phyloP scores from a whole-genome alignment of 495 filamentous ascomycete genomes.

The Penicillium parvum region DNA sequence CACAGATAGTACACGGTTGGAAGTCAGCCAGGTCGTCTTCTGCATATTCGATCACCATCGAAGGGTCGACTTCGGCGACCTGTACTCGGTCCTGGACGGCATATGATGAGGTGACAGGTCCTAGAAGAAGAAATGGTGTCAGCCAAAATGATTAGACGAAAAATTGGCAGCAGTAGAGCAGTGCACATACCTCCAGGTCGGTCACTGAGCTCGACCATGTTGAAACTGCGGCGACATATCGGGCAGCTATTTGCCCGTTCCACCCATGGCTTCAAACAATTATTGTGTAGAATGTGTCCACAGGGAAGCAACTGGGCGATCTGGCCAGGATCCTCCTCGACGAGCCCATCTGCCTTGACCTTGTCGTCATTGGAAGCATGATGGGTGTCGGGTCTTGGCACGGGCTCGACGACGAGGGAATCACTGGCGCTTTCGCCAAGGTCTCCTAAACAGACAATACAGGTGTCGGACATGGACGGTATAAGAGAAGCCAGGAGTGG shows the following conservation, averaged over 20 bases:
- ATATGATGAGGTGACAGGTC: constrained; percentile 72
- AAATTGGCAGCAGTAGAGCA: background rate
- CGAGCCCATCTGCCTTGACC: constrained; percentile 29
- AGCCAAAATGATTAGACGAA: background rate
- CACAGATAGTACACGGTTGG: constrained; percentile 78
- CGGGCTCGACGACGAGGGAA: constrained; percentile 42
- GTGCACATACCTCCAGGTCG: constrained; percentile 65
- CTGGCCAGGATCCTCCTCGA: constrained; percentile 42
- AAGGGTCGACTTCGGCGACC: constrained; percentile 79
- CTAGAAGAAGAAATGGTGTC: constrained; percentile 50
- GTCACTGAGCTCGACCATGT: constrained; percentile 78
- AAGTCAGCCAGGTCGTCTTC: constrained; percentile 60
- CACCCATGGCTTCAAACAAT: constrained; percentile 87
- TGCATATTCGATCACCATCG: constrained; percentile 67
- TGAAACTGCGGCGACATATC: constrained; percentile 88
- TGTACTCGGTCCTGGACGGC: constrained; percentile 85
- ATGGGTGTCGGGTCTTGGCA: constrained; percentile 43
- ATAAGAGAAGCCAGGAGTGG: constrained; percentile 29
- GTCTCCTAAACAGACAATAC: constrained; percentile 93
- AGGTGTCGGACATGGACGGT: constrained; percentile 79
- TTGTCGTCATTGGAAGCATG: constrained; percentile 33
- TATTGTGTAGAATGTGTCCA: constrained; percentile 84
- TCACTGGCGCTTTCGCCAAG: constrained; percentile 61
- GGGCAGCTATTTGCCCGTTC: constrained; percentile 97
- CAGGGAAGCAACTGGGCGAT: constrained; percentile 69